These are phyloP conservation scores for Acacia concinna DNA, from an alignment of 331 rosid species.

Conservation along the genomic window DNA sequence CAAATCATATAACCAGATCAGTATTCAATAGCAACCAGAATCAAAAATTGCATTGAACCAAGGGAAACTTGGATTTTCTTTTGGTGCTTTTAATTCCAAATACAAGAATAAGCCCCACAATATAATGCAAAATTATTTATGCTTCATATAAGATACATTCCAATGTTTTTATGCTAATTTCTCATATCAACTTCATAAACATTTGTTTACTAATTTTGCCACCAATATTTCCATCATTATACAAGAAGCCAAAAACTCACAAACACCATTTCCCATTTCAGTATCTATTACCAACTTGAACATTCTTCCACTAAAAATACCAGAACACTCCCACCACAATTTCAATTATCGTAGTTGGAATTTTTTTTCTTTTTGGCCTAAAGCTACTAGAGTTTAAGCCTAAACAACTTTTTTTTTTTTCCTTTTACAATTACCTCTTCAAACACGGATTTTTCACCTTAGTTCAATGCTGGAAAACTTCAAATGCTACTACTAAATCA, in stretches of 20 bases:
- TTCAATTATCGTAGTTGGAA: neutral
- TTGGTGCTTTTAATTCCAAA: neutral
- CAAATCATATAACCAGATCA: too few relatives aligned
- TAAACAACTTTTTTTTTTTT: neutral
- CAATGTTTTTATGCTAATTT: neutral
- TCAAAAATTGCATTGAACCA: neutral
- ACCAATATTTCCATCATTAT: neutral
- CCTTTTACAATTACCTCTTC: neutral
- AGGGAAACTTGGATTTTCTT: neutral
- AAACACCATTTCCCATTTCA: neutral
- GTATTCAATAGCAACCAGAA: too few relatives aligned
- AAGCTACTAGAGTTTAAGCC: neutral
- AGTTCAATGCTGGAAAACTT: neutral
- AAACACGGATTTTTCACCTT: neutral
- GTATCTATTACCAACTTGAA: neutral
- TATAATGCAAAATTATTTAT: neutral
- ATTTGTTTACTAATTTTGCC: neutral
- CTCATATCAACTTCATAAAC: neutral
- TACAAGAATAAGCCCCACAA: neutral
- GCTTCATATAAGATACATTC: neutral
- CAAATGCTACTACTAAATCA: neutral
- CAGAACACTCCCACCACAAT: neutral
- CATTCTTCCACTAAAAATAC: neutral
- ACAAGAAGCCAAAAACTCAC: neutral
- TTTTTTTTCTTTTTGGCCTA: neutral